A percentile compares a stretch with the other conserved stretches of the same genome.
phyloP scores from a whole-genome alignment of 176 grass and related monocot species.

The Oryza glaberrima region DNA sequence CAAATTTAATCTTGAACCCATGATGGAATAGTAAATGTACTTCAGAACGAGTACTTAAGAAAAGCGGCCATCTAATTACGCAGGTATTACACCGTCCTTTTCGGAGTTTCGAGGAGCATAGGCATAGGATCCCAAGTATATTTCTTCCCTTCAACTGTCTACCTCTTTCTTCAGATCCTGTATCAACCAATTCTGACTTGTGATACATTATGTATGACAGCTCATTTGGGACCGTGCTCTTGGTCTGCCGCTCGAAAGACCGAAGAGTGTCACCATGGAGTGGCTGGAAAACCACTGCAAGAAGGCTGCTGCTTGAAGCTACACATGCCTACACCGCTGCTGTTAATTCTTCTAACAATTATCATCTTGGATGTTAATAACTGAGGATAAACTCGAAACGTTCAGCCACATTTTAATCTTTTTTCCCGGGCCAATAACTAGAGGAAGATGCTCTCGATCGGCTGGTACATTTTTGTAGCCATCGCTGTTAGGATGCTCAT shows the following conservation, averaged over 20 bases:
- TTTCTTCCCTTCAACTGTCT: not conserved
- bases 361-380: too few species aligned
- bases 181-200: not conserved
- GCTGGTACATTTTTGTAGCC: too few species aligned
- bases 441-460: too few species aligned
- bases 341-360: too few species aligned
- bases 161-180: not conserved
- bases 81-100: slow-evolving; percentile 86
- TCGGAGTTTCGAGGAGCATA: slow-evolving; percentile 81
- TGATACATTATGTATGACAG: slow-evolving; percentile 47
- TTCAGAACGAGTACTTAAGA: slow-evolving; percentile 15
- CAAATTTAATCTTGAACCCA: not conserved
- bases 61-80: not conserved
- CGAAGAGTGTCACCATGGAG: slow-evolving; percentile 82
- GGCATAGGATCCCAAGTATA: slow-evolving; percentile 91
- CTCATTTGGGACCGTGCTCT: slow-evolving; percentile 37
- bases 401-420: too few species aligned
- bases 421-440: too few species aligned
- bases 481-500: too few species aligned
- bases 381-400: too few species aligned
- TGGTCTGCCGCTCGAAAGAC: not conserved
- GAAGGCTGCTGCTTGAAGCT: slow-evolving; percentile 56
- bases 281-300: slow-evolving; percentile 88
- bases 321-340: not conserved
- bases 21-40: not conserved